These are phyloP conservation scores for Xylariaceae sp. DNA, from an alignment of 2,329 filamentous ascomycete species.

Conservation along the genomic window DNA sequence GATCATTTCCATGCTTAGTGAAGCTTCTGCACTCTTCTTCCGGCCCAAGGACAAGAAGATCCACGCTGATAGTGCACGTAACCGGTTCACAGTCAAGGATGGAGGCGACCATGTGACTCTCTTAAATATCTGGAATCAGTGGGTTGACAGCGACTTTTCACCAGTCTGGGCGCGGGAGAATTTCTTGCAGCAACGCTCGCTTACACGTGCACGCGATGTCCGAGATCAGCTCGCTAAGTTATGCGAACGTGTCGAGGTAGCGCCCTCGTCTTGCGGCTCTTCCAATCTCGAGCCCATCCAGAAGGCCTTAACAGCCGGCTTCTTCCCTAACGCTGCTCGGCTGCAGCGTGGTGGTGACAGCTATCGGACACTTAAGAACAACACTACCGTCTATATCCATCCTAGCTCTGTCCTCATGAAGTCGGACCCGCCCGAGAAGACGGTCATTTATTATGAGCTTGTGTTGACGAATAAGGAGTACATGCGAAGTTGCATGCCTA, in stretches of 20 bases:
- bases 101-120: slow-evolving; percentile 89
- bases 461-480: slow-evolving; percentile 90
- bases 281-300: slow-evolving; percentile 80
- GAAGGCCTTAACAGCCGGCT: slow-evolving; percentile 87
- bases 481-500: slow-evolving; percentile 85
- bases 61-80: slow-evolving; percentile 88
- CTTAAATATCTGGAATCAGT: slow-evolving; percentile 94
- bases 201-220: slow-evolving; percentile 88
- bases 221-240: slow-evolving; percentile 90
- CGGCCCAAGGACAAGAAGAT: slow-evolving; percentile 97
- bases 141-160: slow-evolving; percentile 90
- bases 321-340: slow-evolving; percentile 91
- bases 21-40: slow-evolving; percentile 90
- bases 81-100: slow-evolving; percentile 87
- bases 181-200: slow-evolving; percentile 88
- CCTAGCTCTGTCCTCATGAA: slow-evolving; percentile 83
- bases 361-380: slow-evolving; percentile 92
- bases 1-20: slow-evolving; percentile 92
- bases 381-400: slow-evolving; percentile 88
- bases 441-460: slow-evolving; percentile 86
- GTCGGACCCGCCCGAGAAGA: slow-evolving; percentile 76
- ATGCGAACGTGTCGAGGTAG: slow-evolving; percentile 91
- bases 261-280: slow-evolving; percentile 70
- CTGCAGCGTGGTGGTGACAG: slow-evolving; percentile 83
- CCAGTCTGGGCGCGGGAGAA: slow-evolving; percentile 91